A percentile compares a stretch with the other conserved stretches of the same genome.
phyloP scores from a whole-genome alignment of 257 asterid genomes.

The Knoxia roxburghii region DNA sequence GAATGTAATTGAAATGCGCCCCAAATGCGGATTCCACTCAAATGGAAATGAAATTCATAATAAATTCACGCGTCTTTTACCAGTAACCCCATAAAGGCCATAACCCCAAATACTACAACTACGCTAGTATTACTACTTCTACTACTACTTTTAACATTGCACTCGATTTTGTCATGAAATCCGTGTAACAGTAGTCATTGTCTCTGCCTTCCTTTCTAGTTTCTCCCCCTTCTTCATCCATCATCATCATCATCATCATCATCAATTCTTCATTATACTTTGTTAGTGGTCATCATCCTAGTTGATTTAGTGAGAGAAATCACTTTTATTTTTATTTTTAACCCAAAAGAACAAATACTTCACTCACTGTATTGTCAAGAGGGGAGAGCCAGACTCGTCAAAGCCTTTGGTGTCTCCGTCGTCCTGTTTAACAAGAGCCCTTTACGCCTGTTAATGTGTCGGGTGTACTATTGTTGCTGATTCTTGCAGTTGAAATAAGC shows the following conservation, averaged over 20 bases:
- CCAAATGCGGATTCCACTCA: slow-evolving; percentile 37
- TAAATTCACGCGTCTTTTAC: slow-evolving; percentile 62
- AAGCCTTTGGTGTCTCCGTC: slow-evolving; percentile 15
- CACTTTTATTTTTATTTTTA: background rate
- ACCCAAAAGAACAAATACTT: background rate
- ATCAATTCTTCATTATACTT: background rate
- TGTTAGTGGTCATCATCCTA: slow-evolving; percentile 10
- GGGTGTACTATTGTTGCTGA: slow-evolving; percentile 23
- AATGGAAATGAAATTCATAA: slow-evolving; percentile 50
- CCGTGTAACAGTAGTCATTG: slow-evolving; percentile 48
- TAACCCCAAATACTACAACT: slow-evolving; percentile 1
- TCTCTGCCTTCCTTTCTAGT: slow-evolving; percentile 11
- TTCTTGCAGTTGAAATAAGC: slow-evolving; percentile 8
- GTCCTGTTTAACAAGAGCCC: background rate
- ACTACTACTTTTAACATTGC: background rate
- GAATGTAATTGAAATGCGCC: slow-evolving; percentile 72
- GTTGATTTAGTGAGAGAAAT: slow-evolving; percentile 1
- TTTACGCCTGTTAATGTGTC: slow-evolving; percentile 26
- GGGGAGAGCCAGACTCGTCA: background rate
- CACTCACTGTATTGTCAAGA: background rate
- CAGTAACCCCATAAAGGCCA: slow-evolving; percentile 8
- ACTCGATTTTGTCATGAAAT: slow-evolving; percentile 37
- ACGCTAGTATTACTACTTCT: background rate
- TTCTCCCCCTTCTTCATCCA: background rate
- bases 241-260: background rate